These are phyloP conservation scores for Boletus vinaceobasis DNA, from an alignment of 768 basidiomycete species.

Conservation along the genomic window DNA sequence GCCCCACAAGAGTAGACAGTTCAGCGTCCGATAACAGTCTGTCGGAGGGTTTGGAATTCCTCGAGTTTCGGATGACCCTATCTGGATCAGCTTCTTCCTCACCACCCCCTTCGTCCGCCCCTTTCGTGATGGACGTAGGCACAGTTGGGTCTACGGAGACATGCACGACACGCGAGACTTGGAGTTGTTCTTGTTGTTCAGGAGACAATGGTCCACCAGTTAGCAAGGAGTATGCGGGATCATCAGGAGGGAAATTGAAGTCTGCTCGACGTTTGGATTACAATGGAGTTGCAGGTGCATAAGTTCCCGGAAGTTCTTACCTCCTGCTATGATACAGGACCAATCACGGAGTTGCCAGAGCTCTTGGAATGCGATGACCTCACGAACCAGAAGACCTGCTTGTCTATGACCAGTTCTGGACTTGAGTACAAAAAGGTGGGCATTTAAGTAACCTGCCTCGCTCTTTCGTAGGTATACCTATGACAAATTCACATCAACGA, in stretches of 20 bases:
- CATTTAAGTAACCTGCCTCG: conserved; percentile 48
- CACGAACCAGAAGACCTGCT: conserved; percentile 66
- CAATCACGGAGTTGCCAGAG: conserved; percentile 47
- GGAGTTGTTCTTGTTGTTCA: conserved; percentile 51
- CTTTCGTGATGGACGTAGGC: conserved; percentile 22
- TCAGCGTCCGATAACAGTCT: conserved; percentile 65
- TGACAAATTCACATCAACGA: not conserved
- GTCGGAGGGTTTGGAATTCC: conserved; percentile 55
- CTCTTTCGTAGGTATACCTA: conserved; percentile 72
- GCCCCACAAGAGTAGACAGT: conserved; percentile 42
- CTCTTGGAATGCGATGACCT: conserved; percentile 54
- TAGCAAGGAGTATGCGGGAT: conserved; percentile 78
- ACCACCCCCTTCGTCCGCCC: conserved; percentile 39
- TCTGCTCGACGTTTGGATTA: conserved; percentile 44
- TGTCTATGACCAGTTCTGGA: conserved; percentile 49
- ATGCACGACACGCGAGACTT: conserved; percentile 69
- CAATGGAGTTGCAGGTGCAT: not conserved
- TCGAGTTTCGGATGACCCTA: conserved; percentile 68
- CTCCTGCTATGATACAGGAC: conserved; percentile 84
- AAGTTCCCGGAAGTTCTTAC: conserved; percentile 37
- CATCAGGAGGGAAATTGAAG: conserved; percentile 85
- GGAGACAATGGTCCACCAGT: conserved; percentile 56
- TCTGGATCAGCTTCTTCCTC: conserved; percentile 54
- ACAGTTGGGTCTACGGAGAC: conserved; percentile 63
- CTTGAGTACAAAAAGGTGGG: not conserved